Percentiles rank a stretch among this genome's conserved stretches.
Evolutionary conservation across 2,329 filamentous ascomycete genomes (phyloP).

Genomic region (Monilinia vaccinii-corymbosi): DNA sequence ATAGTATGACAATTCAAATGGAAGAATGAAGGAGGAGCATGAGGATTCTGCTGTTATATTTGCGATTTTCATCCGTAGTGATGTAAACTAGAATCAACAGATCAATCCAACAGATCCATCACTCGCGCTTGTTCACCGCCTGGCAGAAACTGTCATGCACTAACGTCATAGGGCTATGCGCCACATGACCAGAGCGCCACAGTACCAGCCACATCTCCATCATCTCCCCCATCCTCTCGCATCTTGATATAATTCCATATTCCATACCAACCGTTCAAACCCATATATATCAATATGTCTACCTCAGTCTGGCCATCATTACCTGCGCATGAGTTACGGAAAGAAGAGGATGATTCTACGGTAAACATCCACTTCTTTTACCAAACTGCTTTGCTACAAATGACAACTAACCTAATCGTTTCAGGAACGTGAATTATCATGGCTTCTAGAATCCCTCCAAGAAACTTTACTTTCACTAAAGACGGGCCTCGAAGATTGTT

Average conservation of each 20-base stretch:
- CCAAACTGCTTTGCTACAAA: neutral
- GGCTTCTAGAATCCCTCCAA: conserved; percentile 30
- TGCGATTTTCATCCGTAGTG: neutral
- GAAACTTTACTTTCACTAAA: conserved; percentile 27
- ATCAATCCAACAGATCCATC: neutral
- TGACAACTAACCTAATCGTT: neutral
- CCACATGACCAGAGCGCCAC: neutral
- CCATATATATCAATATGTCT: conserved; percentile 15
- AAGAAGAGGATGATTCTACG: conserved; percentile 26
- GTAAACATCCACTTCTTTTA: conserved; percentile 12
- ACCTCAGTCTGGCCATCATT: conserved; percentile 27
- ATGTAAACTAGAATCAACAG: no score
- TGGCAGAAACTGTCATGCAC: neutral
- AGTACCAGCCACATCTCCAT: neutral
- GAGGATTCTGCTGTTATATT: neutral
- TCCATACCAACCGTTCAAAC: neutral
- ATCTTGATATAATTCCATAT: neutral
- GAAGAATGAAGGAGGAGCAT: neutral
- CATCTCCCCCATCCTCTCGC: neutral
- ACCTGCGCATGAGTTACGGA: conserved; percentile 18
- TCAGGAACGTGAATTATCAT: conserved; percentile 28
- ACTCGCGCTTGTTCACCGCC: conserved; percentile 4
- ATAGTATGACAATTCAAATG: neutral
- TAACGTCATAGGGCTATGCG: conserved; percentile 3
- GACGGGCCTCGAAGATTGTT: conserved; percentile 49